A percentile compares a stretch with the other conserved stretches of the same genome.
Evolutionary conservation across 78 protist genomes (phyloP).

Genomic region (Emiliania huxleyi): DNA sequence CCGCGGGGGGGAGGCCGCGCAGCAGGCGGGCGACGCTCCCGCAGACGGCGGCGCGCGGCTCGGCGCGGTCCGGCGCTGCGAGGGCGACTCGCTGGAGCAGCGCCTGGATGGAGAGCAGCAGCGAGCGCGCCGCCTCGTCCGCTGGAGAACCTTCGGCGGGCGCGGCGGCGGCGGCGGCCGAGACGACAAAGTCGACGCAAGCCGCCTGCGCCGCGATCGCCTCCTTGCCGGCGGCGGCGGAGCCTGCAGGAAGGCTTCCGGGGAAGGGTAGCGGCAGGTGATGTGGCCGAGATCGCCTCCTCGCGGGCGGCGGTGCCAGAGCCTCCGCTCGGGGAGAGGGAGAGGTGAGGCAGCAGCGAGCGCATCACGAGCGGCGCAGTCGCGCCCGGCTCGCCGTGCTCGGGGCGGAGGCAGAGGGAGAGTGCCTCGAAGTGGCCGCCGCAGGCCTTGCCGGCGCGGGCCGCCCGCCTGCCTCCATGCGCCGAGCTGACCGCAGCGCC

Average conservation of each 20-base stretch:
- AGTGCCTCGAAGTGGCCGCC: not conserved
- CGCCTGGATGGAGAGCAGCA: not conserved
- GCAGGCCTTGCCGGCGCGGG: not conserved
- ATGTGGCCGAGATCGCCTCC: not conserved
- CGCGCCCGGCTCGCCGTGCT: not conserved
- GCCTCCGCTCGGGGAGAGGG: not conserved
- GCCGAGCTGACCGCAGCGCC: not conserved
- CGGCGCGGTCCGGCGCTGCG: not conserved
- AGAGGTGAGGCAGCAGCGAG: not conserved
- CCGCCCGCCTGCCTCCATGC: not conserved
- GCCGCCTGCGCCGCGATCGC: not conserved
- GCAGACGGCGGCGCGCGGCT: conserved; percentile 16
- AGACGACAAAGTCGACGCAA: not conserved
- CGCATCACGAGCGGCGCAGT: not conserved
- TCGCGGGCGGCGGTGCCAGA: not conserved
- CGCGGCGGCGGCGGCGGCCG: not conserved
- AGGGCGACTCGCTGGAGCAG: not conserved
- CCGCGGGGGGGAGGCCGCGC: not conserved
- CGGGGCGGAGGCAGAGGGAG: not conserved
- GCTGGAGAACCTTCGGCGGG: not conserved
- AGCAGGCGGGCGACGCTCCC: not conserved
- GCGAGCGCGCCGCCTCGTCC: not conserved
- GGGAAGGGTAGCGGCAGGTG: not conserved
- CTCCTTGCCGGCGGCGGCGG: not conserved
- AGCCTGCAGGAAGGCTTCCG: not conserved